phyloP scores from a whole-genome alignment of 169 alveolate genomes.

The Plasmodium falciparum region DNA sequence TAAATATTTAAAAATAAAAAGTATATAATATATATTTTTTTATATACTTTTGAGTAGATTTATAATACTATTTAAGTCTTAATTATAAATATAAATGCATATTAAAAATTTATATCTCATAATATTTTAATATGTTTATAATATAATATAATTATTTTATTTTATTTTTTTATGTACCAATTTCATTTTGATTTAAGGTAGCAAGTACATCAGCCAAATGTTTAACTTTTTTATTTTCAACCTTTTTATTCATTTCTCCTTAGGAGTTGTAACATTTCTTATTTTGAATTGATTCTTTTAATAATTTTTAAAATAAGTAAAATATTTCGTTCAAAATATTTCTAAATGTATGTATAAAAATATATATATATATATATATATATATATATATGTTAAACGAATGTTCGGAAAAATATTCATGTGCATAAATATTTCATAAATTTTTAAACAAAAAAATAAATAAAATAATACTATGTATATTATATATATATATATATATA shows the following conservation, averaged over 20 bases:
- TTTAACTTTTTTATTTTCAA: slow-evolving; percentile 41
- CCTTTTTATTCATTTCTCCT: slow-evolving; percentile 58
- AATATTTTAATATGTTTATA: slow-evolving; percentile 4
- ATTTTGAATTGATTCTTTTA: slow-evolving; percentile 18
- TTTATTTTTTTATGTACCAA: slow-evolving; percentile 30
- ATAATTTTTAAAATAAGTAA: slow-evolving; percentile 11
- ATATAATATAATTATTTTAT: background rate
- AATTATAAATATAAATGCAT: background rate
- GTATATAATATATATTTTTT: background rate
- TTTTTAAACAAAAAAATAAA: background rate
- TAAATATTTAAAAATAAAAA: background rate
- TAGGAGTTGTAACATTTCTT: background rate
- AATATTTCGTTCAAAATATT: too few species aligned
- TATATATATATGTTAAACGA: background rate
- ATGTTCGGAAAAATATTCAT: background rate
- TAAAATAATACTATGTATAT: too few species aligned
- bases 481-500: too few species aligned
- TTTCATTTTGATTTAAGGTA: slow-evolving; percentile 71
- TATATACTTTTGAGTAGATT: background rate
- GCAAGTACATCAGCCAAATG: slow-evolving; percentile 52
- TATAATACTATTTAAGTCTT: background rate
- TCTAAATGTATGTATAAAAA: background rate
- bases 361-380: slow-evolving; percentile 9
- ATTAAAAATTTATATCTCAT: background rate
- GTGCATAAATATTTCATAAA: slow-evolving; percentile 5